These are phyloP conservation scores for Porphyrellus cyaneotinctus DNA, from an alignment of 768 basidiomycete species.

Conservation along the genomic window DNA sequence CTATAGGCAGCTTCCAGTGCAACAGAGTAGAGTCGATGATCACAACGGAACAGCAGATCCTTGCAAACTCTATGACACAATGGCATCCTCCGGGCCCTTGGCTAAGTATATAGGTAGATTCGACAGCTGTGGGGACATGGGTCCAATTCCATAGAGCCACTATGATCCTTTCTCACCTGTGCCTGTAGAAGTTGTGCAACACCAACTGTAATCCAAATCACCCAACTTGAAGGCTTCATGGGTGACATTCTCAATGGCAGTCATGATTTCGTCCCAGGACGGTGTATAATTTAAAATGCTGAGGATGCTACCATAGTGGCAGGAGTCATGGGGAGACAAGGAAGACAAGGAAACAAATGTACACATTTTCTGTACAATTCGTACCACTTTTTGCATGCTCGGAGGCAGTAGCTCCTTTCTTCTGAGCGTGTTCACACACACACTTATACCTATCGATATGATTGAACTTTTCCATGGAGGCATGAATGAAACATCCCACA, in stretches of 20 bases:
- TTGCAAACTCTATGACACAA: too few relatives aligned
- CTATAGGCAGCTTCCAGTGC: too few relatives aligned
- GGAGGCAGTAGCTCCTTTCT: constrained; percentile 68
- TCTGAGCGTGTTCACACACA: constrained; percentile 82
- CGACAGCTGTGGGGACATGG: too few relatives aligned
- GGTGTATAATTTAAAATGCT: constrained; percentile 94
- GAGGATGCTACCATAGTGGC: constrained; percentile 63
- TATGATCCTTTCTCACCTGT: too few relatives aligned
- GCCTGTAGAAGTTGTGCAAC: too few relatives aligned
- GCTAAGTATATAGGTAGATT: too few relatives aligned
- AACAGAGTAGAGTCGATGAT: too few relatives aligned
- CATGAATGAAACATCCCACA: background rate
- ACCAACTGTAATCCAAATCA: constrained; percentile 26
- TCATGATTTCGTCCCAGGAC: constrained; percentile 88
- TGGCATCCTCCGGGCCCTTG: too few relatives aligned
- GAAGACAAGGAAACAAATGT: background rate
- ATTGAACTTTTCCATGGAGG: constrained; percentile 52
- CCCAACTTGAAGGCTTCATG: constrained; percentile 32
- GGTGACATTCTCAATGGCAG: constrained; percentile 50
- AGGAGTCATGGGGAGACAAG: background rate
- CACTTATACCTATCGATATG: constrained; percentile 74
- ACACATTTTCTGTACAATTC: constrained; percentile 74
- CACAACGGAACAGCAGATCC: too few relatives aligned
- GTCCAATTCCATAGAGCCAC: too few relatives aligned
- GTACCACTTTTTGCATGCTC: constrained; percentile 62